Conservation (phyloP, 495 filamentous ascomycete species). For the Collariella sp. region DNA sequence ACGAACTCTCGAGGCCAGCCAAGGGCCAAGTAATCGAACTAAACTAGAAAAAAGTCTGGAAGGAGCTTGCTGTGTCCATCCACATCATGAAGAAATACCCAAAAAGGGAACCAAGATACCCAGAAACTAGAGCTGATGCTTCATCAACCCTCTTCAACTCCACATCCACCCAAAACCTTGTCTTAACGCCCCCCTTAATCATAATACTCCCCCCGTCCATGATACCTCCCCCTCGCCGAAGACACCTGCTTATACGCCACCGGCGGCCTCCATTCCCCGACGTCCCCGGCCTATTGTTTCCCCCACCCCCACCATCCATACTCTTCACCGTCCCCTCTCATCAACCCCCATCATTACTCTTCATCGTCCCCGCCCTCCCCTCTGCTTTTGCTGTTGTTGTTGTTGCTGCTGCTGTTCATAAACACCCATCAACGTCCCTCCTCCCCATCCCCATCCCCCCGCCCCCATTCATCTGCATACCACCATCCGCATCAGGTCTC, state of each 20-base stretch:
- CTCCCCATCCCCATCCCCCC: not conserved
- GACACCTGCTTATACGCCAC: not conserved
- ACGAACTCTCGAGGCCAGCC: not conserved
- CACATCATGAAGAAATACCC: too few species aligned
- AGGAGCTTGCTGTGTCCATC: too few species aligned
- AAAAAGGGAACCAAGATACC: too few species aligned
- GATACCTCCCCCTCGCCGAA: not conserved
- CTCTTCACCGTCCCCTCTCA: not conserved
- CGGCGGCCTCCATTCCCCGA: not conserved
- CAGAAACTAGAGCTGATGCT: too few species aligned
- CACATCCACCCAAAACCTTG: too few species aligned
- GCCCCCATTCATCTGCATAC: not conserved
- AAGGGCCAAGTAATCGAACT: too few species aligned
- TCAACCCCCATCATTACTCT: not conserved
- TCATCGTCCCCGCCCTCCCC: too few species aligned
- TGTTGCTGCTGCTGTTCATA: not conserved
- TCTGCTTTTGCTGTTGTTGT: not conserved
- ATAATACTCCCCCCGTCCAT: not conserved
- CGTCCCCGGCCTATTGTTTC: not conserved
- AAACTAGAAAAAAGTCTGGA: too few species aligned
- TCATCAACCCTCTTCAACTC: too few species aligned
- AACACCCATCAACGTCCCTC: constrained; percentile 5
- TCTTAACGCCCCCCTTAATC: too few species aligned
- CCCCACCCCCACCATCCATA: not conserved
- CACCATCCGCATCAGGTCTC: not conserved